phyloP scores from a whole-genome alignment of 257 asterid species.

The Gardenia jasminoides region DNA sequence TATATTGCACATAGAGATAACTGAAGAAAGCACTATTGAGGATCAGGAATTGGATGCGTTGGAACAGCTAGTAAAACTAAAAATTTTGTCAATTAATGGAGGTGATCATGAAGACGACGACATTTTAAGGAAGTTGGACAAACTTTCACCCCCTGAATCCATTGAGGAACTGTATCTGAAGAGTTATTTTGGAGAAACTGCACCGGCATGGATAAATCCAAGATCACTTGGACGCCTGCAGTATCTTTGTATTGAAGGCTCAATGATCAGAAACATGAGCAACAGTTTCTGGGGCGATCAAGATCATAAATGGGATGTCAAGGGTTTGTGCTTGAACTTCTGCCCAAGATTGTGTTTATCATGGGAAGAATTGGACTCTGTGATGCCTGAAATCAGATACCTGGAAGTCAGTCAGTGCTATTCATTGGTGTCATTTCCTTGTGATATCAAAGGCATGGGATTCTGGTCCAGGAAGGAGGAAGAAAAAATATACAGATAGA shows the following conservation, averaged over 20 bases:
- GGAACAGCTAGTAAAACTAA: slow-evolving; percentile 16
- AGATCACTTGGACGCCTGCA: slow-evolving; percentile 22
- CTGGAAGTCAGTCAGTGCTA: slow-evolving; percentile 27
- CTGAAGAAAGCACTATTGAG: slow-evolving; percentile 18
- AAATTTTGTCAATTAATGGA: slow-evolving; percentile 28
- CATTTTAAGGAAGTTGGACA: slow-evolving; percentile 14
- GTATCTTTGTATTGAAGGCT: slow-evolving; percentile 33
- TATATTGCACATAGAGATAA: slow-evolving; percentile 30
- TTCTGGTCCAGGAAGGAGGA: too few species aligned
- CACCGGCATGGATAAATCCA: slow-evolving; percentile 33
- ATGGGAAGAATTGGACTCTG: slow-evolving; percentile 16
- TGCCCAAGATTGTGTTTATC: slow-evolving; percentile 24
- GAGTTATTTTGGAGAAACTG: slow-evolving; percentile 22
- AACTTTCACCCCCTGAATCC: slow-evolving; percentile 14
- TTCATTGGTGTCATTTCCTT: slow-evolving; percentile 11
- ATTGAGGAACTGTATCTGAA: slow-evolving; percentile 24
- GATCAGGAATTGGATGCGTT: slow-evolving; percentile 18
- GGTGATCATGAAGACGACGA: slow-evolving; percentile 16
- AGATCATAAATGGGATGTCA: slow-evolving; percentile 19
- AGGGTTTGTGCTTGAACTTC: slow-evolving; percentile 29
- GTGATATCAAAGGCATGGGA: too few species aligned
- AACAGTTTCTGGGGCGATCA: slow-evolving; percentile 11
- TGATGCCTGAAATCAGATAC: slow-evolving; percentile 20
- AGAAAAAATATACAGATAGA: too few species aligned
- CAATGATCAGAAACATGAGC: slow-evolving; percentile 14